A percentile compares a stretch with the other conserved stretches of the same genome.
These are phyloP conservation scores for Borealophlyctis nickersoniae DNA, from an alignment of 192 early-diverging fungal species.

Conservation along the genomic window DNA sequence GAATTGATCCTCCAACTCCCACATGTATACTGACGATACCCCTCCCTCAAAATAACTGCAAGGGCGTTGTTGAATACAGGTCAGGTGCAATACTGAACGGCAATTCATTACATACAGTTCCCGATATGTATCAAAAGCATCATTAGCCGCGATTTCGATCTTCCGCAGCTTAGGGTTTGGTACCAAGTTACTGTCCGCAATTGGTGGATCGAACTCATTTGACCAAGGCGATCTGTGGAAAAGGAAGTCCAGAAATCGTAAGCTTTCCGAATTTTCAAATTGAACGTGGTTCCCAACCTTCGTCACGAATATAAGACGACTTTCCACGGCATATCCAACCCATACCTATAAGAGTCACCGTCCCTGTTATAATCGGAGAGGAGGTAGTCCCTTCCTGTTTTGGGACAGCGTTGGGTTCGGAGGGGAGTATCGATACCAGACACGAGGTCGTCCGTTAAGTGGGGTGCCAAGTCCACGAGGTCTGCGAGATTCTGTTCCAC, in stretches of 20 bases:
- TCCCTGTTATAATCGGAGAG: conserved; percentile 97
- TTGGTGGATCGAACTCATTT: conserved; percentile 86
- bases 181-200: conserved; percentile 59
- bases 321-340: too few relatives aligned
- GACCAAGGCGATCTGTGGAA: conserved; percentile 87
- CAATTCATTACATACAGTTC: conserved; percentile 67
- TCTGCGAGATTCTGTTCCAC: conserved; percentile 82
- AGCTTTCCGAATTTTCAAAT: too few relatives aligned
- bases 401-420: conserved; percentile 64
- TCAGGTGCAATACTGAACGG: conserved; percentile 1
- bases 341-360: conserved; percentile 87
- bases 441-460: conserved; percentile 86
- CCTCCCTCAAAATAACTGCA: conserved; percentile 86
- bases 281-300: too few relatives aligned
- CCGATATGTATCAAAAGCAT: conserved; percentile 93
- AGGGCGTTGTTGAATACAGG: conserved; percentile 9
- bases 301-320: too few relatives aligned
- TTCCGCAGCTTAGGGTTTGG: conserved; percentile 81
- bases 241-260: neutral
- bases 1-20: conserved; percentile 87
- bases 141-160: conserved; percentile 88
- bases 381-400: conserved; percentile 78
- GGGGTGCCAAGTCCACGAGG: conserved; percentile 77
- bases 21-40: conserved; percentile 94
- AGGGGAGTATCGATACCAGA: conserved; percentile 92